Percentiles rank a stretch among this genome's conserved stretches.
Evolutionary conservation across 2,329 filamentous ascomycete genomes (phyloP).

Genomic region (Dactylella cylindrospora): DNA sequence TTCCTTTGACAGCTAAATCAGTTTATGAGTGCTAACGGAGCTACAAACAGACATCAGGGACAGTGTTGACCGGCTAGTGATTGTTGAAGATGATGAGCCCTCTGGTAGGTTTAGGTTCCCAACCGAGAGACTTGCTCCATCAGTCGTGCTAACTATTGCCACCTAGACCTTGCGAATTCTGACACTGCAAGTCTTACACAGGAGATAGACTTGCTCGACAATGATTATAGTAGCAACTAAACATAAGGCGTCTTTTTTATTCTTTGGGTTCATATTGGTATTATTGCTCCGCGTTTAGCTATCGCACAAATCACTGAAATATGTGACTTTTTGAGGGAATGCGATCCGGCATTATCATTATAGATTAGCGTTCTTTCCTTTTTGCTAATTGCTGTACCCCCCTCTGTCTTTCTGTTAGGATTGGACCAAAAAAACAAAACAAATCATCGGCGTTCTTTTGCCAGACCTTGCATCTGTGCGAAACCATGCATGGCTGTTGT

Average conservation of each 20-base stretch:
- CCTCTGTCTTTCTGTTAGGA: not conserved
- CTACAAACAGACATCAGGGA: conserved; percentile 28
- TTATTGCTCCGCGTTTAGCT: no score
- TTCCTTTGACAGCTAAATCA: not conserved
- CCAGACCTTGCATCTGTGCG: not conserved
- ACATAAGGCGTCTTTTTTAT: not conserved
- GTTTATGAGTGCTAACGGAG: not conserved
- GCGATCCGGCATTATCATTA: no score
- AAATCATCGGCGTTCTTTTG: not conserved
- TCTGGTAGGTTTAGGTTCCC: conserved; percentile 25
- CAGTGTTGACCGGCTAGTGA: conserved; percentile 36
- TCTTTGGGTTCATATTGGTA: no score
- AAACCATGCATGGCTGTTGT: no score
- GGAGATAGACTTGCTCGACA: conserved; percentile 41
- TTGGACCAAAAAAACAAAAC: not conserved
- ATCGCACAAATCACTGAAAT: no score
- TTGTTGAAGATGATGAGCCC: conserved; percentile 42
- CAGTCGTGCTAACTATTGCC: conserved; percentile 3
- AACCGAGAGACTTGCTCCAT: conserved; percentile 1
- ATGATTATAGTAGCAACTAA: conserved; percentile 43
- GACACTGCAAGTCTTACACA: conserved; percentile 42
- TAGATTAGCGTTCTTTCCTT: no score
- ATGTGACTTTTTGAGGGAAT: no score
- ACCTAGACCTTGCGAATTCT: conserved; percentile 41
- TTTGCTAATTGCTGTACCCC: no score